A percentile compares a stretch with the other conserved stretches of the same genome.
These are phyloP conservation scores for Sarocladium kiliense DNA, from an alignment of 2,329 filamentous ascomycete genomes.

Conservation along the genomic window DNA sequence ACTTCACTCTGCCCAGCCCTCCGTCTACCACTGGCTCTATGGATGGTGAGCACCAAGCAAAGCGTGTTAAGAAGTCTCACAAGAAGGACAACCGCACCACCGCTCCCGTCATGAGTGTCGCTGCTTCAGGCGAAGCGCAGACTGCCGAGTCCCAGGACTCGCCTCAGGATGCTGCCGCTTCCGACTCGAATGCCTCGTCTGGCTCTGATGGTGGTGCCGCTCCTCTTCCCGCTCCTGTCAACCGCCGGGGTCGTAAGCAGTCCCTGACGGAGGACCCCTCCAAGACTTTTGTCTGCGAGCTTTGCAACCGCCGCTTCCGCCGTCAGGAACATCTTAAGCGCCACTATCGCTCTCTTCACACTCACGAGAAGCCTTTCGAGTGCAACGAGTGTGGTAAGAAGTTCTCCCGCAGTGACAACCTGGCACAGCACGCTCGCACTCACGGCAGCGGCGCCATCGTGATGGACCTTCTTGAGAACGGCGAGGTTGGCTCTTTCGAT, in stretches of 20 bases:
- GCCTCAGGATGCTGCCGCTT: constrained; percentile 26
- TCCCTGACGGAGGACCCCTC: constrained; percentile 95
- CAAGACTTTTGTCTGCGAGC: constrained; percentile 95
- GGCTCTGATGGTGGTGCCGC: constrained; percentile 36
- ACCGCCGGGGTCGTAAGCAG: constrained; percentile 95
- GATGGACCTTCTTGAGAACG: constrained; percentile 79
- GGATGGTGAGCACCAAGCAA: constrained; percentile 47
- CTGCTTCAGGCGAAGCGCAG: constrained; percentile 25
- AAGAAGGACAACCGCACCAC: constrained; percentile 37
- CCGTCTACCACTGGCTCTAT: constrained; percentile 31
- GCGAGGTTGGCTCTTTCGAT: constrained; percentile 42
- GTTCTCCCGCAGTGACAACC: constrained; percentile 96
- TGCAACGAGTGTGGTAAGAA: constrained; percentile 98
- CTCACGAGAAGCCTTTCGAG: constrained; percentile 96
- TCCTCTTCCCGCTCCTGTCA: constrained; percentile 55
- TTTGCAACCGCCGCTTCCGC: constrained; percentile 95
- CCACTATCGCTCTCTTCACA: constrained; percentile 97
- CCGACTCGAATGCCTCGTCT: constrained; percentile 33
- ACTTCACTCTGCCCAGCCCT: constrained; percentile 59
- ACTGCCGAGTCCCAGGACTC: constrained; percentile 28
- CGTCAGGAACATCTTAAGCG: constrained; percentile 98
- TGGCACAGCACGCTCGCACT: constrained; percentile 91
- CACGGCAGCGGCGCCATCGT: constrained; percentile 87
- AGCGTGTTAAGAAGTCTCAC: constrained; percentile 50
- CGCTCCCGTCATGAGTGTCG: constrained; percentile 38